phyloP scores from a whole-genome alignment of 352 stramenopile genomes.

The Globisporangium radiosum region DNA sequence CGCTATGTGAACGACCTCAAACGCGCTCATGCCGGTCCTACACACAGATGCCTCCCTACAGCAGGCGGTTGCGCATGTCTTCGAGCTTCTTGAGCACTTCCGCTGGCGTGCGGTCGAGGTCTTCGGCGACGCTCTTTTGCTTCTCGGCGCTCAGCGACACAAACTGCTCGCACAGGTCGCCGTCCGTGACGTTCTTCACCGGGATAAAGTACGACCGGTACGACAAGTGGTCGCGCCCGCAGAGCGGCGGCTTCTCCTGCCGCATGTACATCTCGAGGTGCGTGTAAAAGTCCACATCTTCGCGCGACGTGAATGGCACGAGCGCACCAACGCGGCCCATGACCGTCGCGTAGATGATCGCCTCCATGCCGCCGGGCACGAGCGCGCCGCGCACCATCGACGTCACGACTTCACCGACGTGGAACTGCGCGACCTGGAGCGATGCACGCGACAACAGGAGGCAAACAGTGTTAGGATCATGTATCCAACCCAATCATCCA shows the following conservation, averaged over 20 bases:
- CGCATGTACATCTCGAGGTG: conserved; percentile 97
- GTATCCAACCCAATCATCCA: no score
- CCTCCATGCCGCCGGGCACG: conserved; percentile 94
- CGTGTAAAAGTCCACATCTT: conserved; percentile 98
- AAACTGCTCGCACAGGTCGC: conserved; percentile 97
- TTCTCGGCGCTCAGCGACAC: conserved; percentile 88
- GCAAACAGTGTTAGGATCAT: no score
- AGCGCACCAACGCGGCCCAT: conserved; percentile 95
- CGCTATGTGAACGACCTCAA: no score
- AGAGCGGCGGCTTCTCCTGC: conserved; percentile 88
- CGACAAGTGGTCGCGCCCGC: conserved; percentile 94
- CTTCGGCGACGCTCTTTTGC: conserved; percentile 94
- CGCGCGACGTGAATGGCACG: conserved; percentile 94
- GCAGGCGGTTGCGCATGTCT: conserved; percentile 94
- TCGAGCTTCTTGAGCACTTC: conserved; percentile 99
- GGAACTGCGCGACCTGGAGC: conserved; percentile 86
- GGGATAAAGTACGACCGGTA: conserved; percentile 98
- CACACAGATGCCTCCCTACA: conserved; percentile 56
- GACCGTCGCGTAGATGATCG: conserved; percentile 96
- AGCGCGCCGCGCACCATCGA: conserved; percentile 93
- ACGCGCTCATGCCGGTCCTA: no score
- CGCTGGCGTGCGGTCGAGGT: conserved; percentile 93
- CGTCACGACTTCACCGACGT: conserved; percentile 98
- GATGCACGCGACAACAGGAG: neutral
- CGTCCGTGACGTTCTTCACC: conserved; percentile 98